phyloP scores from a whole-genome alignment of 2,329 filamentous ascomycete genomes.

The Sphaerulina vaccinii region DNA sequence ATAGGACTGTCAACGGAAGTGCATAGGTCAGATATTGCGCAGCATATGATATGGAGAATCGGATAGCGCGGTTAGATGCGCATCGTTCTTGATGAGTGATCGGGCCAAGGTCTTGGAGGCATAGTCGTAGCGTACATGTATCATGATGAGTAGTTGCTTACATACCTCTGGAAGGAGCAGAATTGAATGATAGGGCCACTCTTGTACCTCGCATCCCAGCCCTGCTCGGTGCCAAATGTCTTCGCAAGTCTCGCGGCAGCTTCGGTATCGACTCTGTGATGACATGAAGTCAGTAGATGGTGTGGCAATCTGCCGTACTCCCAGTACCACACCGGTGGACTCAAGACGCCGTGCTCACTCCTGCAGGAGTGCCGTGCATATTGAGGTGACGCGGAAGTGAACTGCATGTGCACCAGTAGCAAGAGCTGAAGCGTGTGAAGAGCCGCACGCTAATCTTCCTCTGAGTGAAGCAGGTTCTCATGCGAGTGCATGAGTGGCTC shows the following conservation, averaged over 20 bases:
- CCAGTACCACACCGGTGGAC: background rate
- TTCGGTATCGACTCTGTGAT: too few species aligned
- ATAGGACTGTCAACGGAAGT: constrained; percentile 15
- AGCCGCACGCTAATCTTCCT: background rate
- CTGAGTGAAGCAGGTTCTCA: background rate
- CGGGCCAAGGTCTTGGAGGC: too few species aligned
- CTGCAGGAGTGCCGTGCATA: background rate
- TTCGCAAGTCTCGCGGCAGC: background rate
- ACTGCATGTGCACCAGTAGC: background rate
- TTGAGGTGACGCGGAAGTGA: background rate
- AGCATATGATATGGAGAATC: background rate
- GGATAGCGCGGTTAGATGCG: background rate
- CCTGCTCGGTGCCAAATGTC: background rate
- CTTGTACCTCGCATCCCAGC: background rate
- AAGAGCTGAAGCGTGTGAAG: background rate
- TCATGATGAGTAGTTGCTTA: background rate
- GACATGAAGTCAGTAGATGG: background rate
- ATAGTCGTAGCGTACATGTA: too few species aligned
- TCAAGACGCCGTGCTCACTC: background rate
- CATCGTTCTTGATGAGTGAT: background rate
- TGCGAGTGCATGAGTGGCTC: background rate
- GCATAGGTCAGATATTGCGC: background rate
- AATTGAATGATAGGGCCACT: background rate
- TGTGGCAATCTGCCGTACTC: background rate
- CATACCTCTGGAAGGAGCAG: background rate